Base-by-base conservation (phyloP, 495 filamentous ascomycete genomes). In the Aspergillus ellipticus region DNA sequence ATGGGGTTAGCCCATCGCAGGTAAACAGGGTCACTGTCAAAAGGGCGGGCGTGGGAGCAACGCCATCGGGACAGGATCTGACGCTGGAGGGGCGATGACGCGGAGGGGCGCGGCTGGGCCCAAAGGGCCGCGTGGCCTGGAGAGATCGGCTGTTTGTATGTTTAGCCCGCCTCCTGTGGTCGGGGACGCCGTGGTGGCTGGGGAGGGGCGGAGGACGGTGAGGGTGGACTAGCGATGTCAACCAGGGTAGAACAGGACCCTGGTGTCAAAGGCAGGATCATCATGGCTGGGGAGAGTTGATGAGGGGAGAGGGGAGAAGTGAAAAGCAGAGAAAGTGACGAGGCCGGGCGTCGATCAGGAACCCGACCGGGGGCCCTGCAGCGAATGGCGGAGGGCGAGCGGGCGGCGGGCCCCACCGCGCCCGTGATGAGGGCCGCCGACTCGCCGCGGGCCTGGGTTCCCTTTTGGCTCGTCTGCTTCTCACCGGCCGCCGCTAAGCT, bases 101-200 rank as follows among this genome's bases (percentile, higher is more conserved):
- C 28, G 45, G 45, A 48, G 45, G 45, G 45, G 45, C 45, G 45
- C 15, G 45, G 45, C 45, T 48, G 45, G 45, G 26, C 24, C 45
- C 42, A 16, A 15, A 48, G 45, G 45, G 45, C 45, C 45, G 45
- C 45, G 45, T 48, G 45, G 24, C 45, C 22, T 48, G 24, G 43
- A 17, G 21, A 22, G 20, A 47, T n/a, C 13, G 45, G 17, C 43
- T 11, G 43, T 19, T 26, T 11, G 6, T 45, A 21, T 20, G n/a
- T 45, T 9, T 20, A 45, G 42, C 21, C 42, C 2, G 6, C 3
- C 43, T 47, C 4, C 22, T 16, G 2, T 15, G 21, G n/a, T n/a
- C n/a, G n/a, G n/a, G n/a, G n/a, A n/a, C 19, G 22, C 42, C 42
- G 42, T 31, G 15, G 19, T n/a, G n/a, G n/a, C n/a, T n/a, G n/a